A percentile compares a stretch with the other conserved stretches of the same genome.
These are phyloP conservation scores for Skeletonema tropicum DNA, from an alignment of 108 stramenopile species.

Conservation along the genomic window DNA sequence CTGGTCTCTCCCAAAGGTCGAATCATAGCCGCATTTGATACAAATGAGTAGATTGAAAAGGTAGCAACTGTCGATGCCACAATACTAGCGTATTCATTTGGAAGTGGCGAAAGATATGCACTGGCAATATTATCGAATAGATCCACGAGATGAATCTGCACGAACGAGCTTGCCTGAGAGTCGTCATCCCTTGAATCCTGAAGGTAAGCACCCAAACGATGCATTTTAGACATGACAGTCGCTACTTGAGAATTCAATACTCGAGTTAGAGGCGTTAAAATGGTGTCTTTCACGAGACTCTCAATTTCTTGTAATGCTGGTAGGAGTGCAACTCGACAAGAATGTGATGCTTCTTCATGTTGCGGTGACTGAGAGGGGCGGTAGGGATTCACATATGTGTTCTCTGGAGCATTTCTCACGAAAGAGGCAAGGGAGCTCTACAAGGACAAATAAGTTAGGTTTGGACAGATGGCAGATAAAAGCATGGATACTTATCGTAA, in stretches of 20 bases:
- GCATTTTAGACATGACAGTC: slow-evolving; percentile 68
- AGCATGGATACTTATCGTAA: neutral
- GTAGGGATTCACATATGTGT: slow-evolving; percentile 84
- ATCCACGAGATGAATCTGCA: slow-evolving; percentile 66
- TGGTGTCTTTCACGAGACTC: slow-evolving; percentile 58
- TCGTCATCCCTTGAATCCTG: slow-evolving; percentile 33
- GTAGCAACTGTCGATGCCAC: slow-evolving; percentile 77
- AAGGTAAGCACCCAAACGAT: slow-evolving; percentile 68
- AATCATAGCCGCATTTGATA: slow-evolving; percentile 79
- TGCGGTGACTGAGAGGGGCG: slow-evolving; percentile 77
- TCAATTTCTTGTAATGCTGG: slow-evolving; percentile 81
- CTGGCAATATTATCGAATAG: slow-evolving; percentile 64
- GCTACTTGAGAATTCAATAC: slow-evolving; percentile 71
- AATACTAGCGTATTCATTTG: slow-evolving; percentile 59
- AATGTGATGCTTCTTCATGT: slow-evolving; percentile 81
- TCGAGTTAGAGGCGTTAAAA: slow-evolving; percentile 71
- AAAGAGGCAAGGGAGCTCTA: slow-evolving; percentile 47
- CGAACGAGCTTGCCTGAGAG: slow-evolving; percentile 62
- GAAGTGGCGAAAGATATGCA: slow-evolving; percentile 67
- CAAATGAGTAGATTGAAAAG: slow-evolving; percentile 83
- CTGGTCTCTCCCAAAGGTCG: slow-evolving; percentile 77
- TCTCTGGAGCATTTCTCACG: slow-evolving; percentile 72
- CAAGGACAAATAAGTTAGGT: neutral
- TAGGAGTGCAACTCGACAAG: slow-evolving; percentile 65
- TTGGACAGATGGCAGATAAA: slow-evolving; percentile 35